Evolutionary conservation across 441 rosid genomes (phyloP).

Genomic region (Capsella rubella): DNA sequence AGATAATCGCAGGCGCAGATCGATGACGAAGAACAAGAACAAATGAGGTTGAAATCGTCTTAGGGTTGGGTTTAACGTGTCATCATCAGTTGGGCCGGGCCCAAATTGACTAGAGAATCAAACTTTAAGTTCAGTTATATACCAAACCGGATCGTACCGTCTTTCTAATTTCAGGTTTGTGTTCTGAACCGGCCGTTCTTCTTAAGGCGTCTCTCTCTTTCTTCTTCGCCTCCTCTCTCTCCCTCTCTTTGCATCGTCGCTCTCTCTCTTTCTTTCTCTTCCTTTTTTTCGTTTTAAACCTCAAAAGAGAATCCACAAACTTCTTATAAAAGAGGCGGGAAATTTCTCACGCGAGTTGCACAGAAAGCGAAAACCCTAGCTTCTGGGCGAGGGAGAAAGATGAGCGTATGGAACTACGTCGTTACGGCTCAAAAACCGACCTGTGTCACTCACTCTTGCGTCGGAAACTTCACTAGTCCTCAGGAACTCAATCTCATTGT

Average conservation of each 20-base stretch:
- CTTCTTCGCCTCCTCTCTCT: constrained; percentile 21
- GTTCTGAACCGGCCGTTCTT: constrained; percentile 32
- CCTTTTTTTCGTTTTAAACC: neutral
- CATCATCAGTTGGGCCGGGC: constrained; percentile 28
- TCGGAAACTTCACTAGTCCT: constrained; percentile 95
- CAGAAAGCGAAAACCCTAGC: neutral
- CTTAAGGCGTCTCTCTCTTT: constrained; percentile 1
- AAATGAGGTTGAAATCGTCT: constrained; percentile 12
- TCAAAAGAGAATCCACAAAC: constrained; percentile 33
- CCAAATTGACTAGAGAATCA: constrained; percentile 12
- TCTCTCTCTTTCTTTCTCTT: neutral
- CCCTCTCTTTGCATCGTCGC: neutral
- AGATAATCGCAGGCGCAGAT: constrained; percentile 27
- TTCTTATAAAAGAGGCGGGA: constrained; percentile 26
- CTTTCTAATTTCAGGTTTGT: neutral
- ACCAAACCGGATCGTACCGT: constrained; percentile 14
- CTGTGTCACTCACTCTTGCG: constrained; percentile 93
- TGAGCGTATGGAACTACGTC: constrained; percentile 95
- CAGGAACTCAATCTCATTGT: constrained; percentile 94
- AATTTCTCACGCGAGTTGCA: constrained; percentile 3
- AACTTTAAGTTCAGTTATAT: neutral
- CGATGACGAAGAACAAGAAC: constrained; percentile 19
- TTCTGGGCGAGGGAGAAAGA: constrained; percentile 38
- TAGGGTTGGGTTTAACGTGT: constrained; percentile 33
- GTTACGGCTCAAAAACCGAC: constrained; percentile 99